Base-by-base conservation (phyloP, 2,329 filamentous ascomycete species). In the Ophiostoma himal-ulmi region DNA sequence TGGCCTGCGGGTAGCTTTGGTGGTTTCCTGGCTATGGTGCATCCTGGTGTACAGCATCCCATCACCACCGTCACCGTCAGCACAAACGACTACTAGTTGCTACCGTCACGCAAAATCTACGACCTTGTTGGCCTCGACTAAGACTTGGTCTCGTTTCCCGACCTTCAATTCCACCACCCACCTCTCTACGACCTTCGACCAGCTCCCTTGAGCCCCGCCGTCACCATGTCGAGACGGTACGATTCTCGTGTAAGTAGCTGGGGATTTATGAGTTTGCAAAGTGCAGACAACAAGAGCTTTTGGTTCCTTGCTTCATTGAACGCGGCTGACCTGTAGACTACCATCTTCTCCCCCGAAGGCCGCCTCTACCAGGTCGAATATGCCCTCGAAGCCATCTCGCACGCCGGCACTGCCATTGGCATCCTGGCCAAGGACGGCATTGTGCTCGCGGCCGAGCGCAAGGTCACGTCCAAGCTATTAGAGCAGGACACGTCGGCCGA, bases 281-380 rank as follows among this genome's bases (percentile, higher is more conserved):
- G 5, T 41, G 67, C 20, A 68, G 48, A 68, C 44, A 14, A 8
- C 10, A 36, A 3, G 30, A n/a, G 26, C 5, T 3, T 4, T 52
- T 60, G 54, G 30, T 36, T 20, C 64, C 34, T 70, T 57, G 64
- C 14, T 67, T 20, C 17, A 48, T 7, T 44, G 17, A 7, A n/a
- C 44, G n/a, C 44, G 17, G 44, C 39, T 70, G 41, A 66, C 54
- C 65, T 66, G 22, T 77, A 97, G 94, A 99, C 95, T 77, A 99
- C 95, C 80, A 99, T 99, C 87, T 99, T 99, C 89, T 99, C 95
- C 73, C 95, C 95, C 72, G 95, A 99, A 84, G 95, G 95, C 74
- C 94, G 95, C 78, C 88, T 99, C 73, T 99, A 99, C 82, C 95
- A 99, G 83, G 95, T 99, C 77, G 95, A 99, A 88, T 99, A 99